Percentiles rank a stretch among this genome's conserved stretches.
phyloP scores from a whole-genome alignment of 257 asterid genomes.

The Ajuga chamaepitys region DNA sequence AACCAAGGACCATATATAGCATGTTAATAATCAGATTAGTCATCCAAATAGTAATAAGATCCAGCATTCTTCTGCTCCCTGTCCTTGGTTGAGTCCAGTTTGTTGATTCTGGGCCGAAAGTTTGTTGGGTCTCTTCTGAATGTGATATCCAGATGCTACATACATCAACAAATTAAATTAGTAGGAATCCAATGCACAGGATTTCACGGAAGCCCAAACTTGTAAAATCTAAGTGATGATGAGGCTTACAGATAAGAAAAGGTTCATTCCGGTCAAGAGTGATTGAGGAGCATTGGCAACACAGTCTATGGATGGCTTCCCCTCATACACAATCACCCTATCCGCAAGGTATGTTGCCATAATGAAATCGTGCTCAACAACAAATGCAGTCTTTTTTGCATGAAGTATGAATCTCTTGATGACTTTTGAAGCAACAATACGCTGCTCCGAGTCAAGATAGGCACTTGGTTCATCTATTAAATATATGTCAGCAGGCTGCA shows the following conservation, averaged over 20 bases:
- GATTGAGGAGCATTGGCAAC: constrained; percentile 92
- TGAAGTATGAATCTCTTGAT: constrained; percentile 96
- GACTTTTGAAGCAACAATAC: constrained; percentile 97
- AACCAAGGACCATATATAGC: constrained; percentile 3
- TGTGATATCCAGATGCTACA: constrained; percentile 93
- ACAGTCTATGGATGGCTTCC: constrained; percentile 81
- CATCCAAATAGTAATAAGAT: constrained; percentile 87
- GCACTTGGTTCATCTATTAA: constrained; percentile 97
- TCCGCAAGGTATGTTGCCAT: constrained; percentile 99
- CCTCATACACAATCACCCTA: constrained; percentile 92
- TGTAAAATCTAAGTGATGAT: not conserved
- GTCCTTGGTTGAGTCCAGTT: constrained; percentile 92
- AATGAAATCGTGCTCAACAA: constrained; percentile 95
- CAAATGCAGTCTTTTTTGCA: constrained; percentile 91
- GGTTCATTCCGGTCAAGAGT: constrained; percentile 93
- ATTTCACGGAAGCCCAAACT: not conserved
- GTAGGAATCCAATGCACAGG: not conserved
- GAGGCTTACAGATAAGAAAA: constrained; percentile 92
- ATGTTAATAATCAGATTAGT: constrained; percentile 26
- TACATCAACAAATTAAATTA: not conserved
- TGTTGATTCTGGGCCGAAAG: constrained; percentile 91
- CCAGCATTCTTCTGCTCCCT: constrained; percentile 95
- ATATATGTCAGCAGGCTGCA: constrained; percentile 98
- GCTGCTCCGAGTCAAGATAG: constrained; percentile 98
- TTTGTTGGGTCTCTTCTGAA: constrained; percentile 97